phyloP scores from a whole-genome alignment of 371 early-diverging fungal species.

The Batkoa obscura region DNA sequence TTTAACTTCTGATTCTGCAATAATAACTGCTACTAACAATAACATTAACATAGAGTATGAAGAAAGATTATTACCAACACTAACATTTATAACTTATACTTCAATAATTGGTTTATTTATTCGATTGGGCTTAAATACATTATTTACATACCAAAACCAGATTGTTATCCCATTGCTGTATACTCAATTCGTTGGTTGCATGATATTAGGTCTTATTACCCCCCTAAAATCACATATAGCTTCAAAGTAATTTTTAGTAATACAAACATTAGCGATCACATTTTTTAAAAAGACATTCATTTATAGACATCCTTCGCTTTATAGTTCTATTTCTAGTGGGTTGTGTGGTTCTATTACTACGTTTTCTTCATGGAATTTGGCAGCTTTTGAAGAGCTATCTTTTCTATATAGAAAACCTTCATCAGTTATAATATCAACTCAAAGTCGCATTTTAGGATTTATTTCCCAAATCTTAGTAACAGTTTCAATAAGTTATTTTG shows the following conservation, averaged over 20 bases:
- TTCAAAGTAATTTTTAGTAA: neutral
- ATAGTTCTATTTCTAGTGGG: neutral
- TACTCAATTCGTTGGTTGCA: neutral
- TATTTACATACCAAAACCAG: neutral
- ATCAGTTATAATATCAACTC: neutral
- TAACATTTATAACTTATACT: neutral
- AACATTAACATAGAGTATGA: no score
- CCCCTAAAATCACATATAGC: neutral
- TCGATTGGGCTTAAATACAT: neutral
- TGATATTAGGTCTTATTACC: neutral
- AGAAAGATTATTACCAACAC: neutral
- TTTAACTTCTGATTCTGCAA: no score
- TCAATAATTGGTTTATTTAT: neutral
- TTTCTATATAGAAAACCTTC: neutral
- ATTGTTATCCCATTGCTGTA: neutral
- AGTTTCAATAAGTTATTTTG: neutral
- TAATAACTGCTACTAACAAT: no score
- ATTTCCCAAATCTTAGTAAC: neutral
- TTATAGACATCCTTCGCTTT: neutral
- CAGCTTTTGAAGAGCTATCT: neutral
- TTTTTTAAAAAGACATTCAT: neutral
- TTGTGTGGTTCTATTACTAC: constrained; percentile 7
- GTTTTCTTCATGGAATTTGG: constrained; percentile 5
- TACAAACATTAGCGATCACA: neutral
- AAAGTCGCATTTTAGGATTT: neutral